Percentiles rank a stretch among this genome's conserved stretches.
phyloP scores from a whole-genome alignment of 768 basidiomycete genomes.

The Imleria badia region DNA sequence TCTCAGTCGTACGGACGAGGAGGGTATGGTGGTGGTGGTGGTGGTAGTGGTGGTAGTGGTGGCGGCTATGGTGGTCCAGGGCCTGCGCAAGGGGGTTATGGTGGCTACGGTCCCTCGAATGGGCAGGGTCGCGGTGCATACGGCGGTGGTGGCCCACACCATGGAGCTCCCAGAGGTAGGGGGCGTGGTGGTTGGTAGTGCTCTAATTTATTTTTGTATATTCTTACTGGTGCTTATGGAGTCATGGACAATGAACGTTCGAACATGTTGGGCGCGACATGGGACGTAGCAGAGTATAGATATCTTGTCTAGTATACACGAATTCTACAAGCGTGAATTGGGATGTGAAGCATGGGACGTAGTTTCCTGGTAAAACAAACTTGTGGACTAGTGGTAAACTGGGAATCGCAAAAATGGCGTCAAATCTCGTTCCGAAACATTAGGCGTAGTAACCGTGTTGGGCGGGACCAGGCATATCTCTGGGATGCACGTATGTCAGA shows the following conservation, averaged over 20 bases:
- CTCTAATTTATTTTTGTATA: slow-evolving; percentile 33
- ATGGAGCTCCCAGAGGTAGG: slow-evolving; percentile 42
- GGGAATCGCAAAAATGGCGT: not conserved
- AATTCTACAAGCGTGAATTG: slow-evolving; percentile 5
- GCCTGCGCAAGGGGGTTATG: slow-evolving; percentile 28
- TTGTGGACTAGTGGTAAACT: not conserved
- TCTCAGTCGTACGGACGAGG: slow-evolving; percentile 26
- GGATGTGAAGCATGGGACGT: not conserved
- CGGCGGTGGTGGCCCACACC: slow-evolving; percentile 31
- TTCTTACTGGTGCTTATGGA: slow-evolving; percentile 12
- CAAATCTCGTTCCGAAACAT: not conserved
- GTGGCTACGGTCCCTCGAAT: slow-evolving; percentile 32
- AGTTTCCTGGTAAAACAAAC: not conserved
- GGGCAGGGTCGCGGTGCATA: slow-evolving; percentile 40
- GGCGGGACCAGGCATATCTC: slow-evolving; percentile 26
- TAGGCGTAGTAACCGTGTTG: slow-evolving; percentile 30
- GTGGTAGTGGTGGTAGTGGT: too few species aligned
- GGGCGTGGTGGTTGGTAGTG: slow-evolving; percentile 47
- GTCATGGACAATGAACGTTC: not conserved
- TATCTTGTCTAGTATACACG: slow-evolving; percentile 14
- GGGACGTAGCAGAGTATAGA: not conserved
- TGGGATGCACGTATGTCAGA: slow-evolving; percentile 48
- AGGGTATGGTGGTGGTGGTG: slow-evolving; percentile 23
- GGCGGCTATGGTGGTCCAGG: slow-evolving; percentile 14
- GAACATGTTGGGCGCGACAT: not conserved